These are phyloP conservation scores for Aspergillus biplanus DNA, from an alignment of 495 filamentous ascomycete genomes.

Conservation along the genomic window DNA sequence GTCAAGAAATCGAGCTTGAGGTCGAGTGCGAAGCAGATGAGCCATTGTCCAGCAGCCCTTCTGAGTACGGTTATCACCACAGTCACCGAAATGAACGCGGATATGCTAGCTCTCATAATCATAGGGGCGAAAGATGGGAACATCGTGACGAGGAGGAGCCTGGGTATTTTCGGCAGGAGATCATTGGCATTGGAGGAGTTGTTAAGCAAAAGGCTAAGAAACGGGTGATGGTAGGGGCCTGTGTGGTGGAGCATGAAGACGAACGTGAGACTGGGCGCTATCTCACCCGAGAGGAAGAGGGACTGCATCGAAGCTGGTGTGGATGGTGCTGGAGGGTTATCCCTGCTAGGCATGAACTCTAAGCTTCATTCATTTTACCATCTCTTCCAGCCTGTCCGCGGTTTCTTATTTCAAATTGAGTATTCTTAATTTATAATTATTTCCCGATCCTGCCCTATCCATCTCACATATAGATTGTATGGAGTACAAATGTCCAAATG, in stretches of 20 bases:
- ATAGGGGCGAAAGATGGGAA: slow-evolving; percentile 16
- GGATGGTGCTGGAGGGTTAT: slow-evolving; percentile 55
- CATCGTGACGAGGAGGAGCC: slow-evolving; percentile 48
- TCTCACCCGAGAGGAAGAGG: slow-evolving; percentile 65
- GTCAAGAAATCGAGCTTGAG: slow-evolving; percentile 74
- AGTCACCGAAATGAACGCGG: slow-evolving; percentile 15
- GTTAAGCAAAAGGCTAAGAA: slow-evolving; percentile 82
- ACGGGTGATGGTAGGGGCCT: slow-evolving; percentile 75
- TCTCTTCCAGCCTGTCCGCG: too few species aligned
- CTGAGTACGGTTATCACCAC: slow-evolving; percentile 17
- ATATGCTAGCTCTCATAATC: slow-evolving; percentile 11
- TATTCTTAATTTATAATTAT: too few species aligned
- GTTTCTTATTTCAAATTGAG: too few species aligned
- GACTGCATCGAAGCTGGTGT: slow-evolving; percentile 52
- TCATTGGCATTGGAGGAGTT: slow-evolving; percentile 83
- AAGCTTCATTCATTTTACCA: background rate
- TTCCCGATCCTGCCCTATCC: too few species aligned
- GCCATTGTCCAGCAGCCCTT: slow-evolving; percentile 30
- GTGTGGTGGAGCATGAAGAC: slow-evolving; percentile 80
- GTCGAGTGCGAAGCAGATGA: slow-evolving; percentile 77
- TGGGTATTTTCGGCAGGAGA: slow-evolving; percentile 81
- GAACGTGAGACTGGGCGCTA: slow-evolving; percentile 66
- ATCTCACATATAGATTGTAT: too few species aligned
- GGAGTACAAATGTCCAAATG: too few species aligned
- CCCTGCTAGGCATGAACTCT: slow-evolving; percentile 35